These are phyloP conservation scores for Chaetomiaceae sp. DNA, from an alignment of 2,329 filamentous ascomycete species.

Conservation along the genomic window DNA sequence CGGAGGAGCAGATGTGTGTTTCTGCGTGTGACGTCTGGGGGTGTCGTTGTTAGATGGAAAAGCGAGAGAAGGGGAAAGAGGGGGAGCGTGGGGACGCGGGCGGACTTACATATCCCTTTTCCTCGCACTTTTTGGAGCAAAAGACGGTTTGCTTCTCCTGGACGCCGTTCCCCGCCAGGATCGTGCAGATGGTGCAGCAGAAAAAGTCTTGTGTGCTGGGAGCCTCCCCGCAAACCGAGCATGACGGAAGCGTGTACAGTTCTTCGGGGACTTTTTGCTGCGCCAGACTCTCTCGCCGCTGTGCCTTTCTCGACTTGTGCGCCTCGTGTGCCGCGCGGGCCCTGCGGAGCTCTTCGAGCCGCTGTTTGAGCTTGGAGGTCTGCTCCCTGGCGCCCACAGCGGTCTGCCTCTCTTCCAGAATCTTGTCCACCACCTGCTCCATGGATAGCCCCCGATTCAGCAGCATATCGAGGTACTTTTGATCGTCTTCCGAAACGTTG, in stretches of 20 bases:
- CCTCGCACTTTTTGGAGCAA: constrained; percentile 27
- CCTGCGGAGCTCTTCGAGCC: constrained; percentile 27
- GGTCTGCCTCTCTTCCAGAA: constrained; percentile 25
- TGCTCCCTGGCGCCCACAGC: constrained; percentile 23
- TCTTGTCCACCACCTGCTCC: constrained; percentile 26
- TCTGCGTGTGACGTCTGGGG: constrained; percentile 24
- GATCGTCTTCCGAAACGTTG: constrained; percentile 21
- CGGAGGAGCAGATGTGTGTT: constrained; percentile 26
- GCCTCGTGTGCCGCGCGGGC: constrained; percentile 26
- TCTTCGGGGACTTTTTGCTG: constrained; percentile 23
- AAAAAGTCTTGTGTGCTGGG: constrained; percentile 24
- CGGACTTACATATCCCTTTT: constrained; percentile 21
- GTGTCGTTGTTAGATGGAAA: not conserved
- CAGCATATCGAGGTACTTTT: constrained; percentile 27
- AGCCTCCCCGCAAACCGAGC: constrained; percentile 23
- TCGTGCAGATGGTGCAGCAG: constrained; percentile 27
- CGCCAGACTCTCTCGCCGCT: constrained; percentile 19
- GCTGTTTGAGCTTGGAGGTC: constrained; percentile 27
- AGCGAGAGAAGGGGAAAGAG: not conserved
- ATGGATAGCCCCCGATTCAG: constrained; percentile 21
- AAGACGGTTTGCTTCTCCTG: constrained; percentile 25
- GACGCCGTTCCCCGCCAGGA: constrained; percentile 23
- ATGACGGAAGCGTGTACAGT: constrained; percentile 28
- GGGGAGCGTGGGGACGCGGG: not conserved
- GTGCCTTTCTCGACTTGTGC: constrained; percentile 28